Evolutionary conservation across 495 filamentous ascomycete genomes (phyloP).

Genomic region (Xylaria curta): DNA sequence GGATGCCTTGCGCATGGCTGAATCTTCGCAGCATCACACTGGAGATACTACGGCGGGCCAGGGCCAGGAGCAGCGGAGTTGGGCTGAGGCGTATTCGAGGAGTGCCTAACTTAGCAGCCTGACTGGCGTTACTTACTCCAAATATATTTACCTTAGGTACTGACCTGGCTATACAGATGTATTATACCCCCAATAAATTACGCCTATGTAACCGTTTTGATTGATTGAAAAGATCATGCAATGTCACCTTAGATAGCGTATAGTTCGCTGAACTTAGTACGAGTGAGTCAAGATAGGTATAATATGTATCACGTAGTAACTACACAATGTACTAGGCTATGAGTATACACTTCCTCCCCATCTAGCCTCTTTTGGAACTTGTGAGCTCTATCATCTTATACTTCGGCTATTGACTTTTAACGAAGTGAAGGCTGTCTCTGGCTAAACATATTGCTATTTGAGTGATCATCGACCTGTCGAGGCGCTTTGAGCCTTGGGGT

Average conservation of each 20-base stretch:
- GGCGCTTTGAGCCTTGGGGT: neutral
- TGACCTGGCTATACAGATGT: neutral
- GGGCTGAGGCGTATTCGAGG: neutral
- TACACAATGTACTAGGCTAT: neutral
- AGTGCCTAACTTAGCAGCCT: slow-evolving; percentile 20
- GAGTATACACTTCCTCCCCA: neutral
- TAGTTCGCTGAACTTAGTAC: neutral
- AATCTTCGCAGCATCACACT: too few relatives aligned
- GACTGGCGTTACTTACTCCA: too few relatives aligned
- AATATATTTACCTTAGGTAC: neutral
- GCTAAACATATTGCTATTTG: neutral
- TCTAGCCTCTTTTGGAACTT: neutral
- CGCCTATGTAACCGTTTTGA: neutral
- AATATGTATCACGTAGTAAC: neutral
- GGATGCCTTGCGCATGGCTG: slow-evolving; percentile 80
- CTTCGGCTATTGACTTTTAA: neutral
- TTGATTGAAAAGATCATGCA: neutral
- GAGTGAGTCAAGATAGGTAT: neutral
- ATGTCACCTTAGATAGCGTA: neutral
- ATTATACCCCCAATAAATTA: slow-evolving; percentile 11
- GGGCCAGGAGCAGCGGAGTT: neutral
- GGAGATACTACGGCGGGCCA: too few relatives aligned
- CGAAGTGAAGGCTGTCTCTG: neutral
- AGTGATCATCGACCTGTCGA: neutral
- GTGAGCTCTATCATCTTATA: neutral